Conservation (phyloP, 495 filamentous ascomycete species). For the Entonaema liquescens region DNA sequence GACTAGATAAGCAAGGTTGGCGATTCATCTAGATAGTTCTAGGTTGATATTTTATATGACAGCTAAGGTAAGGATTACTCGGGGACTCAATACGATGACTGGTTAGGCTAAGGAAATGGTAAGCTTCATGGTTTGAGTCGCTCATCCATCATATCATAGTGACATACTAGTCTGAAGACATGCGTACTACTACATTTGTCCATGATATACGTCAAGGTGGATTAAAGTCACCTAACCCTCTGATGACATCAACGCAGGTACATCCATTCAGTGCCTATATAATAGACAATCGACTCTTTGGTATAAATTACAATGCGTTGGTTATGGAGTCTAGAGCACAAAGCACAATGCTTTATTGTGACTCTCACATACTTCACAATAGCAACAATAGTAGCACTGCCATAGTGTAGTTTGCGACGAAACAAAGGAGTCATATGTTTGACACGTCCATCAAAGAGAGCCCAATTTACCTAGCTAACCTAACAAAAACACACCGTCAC, state of each 20-base stretch:
- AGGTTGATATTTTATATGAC: no score
- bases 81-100: no score
- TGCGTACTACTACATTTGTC: background rate
- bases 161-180: background rate
- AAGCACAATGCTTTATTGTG: slow-evolving; percentile 26
- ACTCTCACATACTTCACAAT: slow-evolving; percentile 17
- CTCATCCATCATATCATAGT: no score
- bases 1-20: no score
- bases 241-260: background rate
- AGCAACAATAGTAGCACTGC: slow-evolving; percentile 11
- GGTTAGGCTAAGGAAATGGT: no score
- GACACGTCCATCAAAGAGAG: slow-evolving; percentile 20
- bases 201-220: background rate
- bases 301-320: slow-evolving; percentile 28
- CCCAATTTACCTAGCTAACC: background rate
- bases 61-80: no score
- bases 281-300: slow-evolving; percentile 11
- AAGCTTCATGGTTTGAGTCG: no score
- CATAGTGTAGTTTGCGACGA: slow-evolving; percentile 8
- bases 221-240: background rate
- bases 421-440: slow-evolving; percentile 14
- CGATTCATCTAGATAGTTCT: no score
- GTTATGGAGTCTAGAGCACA: background rate
- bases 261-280: slow-evolving; percentile 2
- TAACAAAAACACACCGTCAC: slow-evolving; percentile 21